phyloP scores from a whole-genome alignment of 345 rosid genomes.

The Sisymbrium altissimum region DNA sequence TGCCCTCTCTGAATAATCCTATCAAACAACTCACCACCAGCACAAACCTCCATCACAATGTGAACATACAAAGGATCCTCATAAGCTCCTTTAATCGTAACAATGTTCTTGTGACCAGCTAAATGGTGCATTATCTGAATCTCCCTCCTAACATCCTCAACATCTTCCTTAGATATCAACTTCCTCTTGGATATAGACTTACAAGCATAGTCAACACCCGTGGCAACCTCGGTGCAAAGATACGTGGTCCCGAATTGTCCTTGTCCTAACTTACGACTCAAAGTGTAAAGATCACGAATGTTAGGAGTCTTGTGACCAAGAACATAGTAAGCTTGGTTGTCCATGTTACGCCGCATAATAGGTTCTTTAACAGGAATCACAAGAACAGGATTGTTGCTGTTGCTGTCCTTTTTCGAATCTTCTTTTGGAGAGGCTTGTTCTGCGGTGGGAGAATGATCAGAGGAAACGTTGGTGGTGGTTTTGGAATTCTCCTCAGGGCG shows the following conservation, averaged over 20 bases:
- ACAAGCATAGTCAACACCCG: conserved; percentile 76
- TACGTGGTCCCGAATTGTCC: conserved; percentile 97
- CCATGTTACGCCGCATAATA: conserved; percentile 50
- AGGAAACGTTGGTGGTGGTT: conserved; percentile 39
- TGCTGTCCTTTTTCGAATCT: conserved; percentile 29
- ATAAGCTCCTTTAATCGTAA: conserved; percentile 92
- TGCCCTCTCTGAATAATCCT: conserved; percentile 97
- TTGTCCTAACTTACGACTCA: conserved; percentile 90
- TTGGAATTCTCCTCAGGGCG: conserved; percentile 63
- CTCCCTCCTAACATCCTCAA: conserved; percentile 95
- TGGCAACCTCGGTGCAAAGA: conserved; percentile 63
- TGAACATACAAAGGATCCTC: conserved; percentile 85
- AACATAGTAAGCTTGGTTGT: conserved; percentile 71
- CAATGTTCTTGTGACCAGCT: conserved; percentile 94
- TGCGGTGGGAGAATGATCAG: conserved; percentile 44
- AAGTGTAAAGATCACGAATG: conserved; percentile 75
- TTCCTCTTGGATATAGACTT: conserved; percentile 97
- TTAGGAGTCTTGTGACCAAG: conserved; percentile 88
- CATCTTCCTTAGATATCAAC: conserved; percentile 87
- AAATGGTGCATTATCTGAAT: conserved; percentile 99
- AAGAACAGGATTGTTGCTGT: conserved; percentile 28
- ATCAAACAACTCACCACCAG: conserved; percentile 94
- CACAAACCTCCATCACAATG: conserved; percentile 97
- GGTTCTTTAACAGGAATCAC: conserved; percentile 50
- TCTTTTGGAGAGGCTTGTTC: conserved; percentile 39